Percentiles rank a stretch among this genome's conserved stretches.
Evolutionary conservation across 2,329 filamentous ascomycete species (phyloP).

Genomic region (Sporothrix brasiliensis): DNA sequence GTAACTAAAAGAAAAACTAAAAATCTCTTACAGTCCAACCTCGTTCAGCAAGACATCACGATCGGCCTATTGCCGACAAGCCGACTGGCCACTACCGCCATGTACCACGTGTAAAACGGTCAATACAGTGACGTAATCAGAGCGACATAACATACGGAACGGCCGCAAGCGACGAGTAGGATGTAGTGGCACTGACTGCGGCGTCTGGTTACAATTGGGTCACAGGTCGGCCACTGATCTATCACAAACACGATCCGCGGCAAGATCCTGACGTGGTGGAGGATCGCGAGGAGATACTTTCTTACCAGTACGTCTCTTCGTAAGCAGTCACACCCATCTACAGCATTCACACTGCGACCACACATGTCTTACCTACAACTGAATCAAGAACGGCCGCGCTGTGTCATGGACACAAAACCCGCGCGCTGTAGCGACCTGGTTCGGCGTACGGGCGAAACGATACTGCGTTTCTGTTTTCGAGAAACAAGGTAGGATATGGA

Average conservation of each 20-base stretch:
- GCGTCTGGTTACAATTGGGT: background rate
- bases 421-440: background rate
- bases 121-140: background rate
- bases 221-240: background rate
- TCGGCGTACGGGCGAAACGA: slow-evolving; percentile 13
- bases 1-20: too few relatives aligned
- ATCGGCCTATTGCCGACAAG: background rate
- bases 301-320: background rate
- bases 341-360: background rate
- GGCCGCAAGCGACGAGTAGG: slow-evolving; percentile 13
- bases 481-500: background rate
- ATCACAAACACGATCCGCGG: slow-evolving; percentile 17
- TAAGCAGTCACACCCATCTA: slow-evolving; percentile 2
- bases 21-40: too few relatives aligned
- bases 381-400: background rate
- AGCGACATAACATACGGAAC: background rate
- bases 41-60: slow-evolving; percentile 6
- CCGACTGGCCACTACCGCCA: slow-evolving; percentile 6
- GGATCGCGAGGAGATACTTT: slow-evolving; percentile 22
- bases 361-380: slow-evolving; percentile 1
- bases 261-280: slow-evolving; percentile 11
- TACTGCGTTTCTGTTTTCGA: too few relatives aligned
- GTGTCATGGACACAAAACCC: background rate
- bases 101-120: background rate
- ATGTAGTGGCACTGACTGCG: background rate